A percentile compares a stretch with the other conserved stretches of the same genome.
Conservation (phyloP, 108 stramenopile genomes). For the Nitzschia inconspicua region DNA sequence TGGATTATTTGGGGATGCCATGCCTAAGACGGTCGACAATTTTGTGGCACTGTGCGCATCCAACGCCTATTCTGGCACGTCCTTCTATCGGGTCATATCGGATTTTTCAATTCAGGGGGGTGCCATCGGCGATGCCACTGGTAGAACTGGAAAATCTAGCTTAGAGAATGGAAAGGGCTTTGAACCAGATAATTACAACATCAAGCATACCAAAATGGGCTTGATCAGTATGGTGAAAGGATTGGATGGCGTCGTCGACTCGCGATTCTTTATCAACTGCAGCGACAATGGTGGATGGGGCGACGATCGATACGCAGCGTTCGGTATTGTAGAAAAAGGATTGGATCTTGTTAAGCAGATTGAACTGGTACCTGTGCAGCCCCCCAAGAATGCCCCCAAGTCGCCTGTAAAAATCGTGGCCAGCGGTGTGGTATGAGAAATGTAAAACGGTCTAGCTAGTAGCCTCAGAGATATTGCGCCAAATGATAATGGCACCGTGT, state of each 20-base stretch:
- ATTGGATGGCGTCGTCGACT: constrained; percentile 45
- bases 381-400: constrained; percentile 60
- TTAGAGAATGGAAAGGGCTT: constrained; percentile 43
- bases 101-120: constrained; percentile 69
- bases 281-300: constrained; percentile 71
- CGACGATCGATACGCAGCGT: constrained; percentile 69
- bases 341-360: constrained; percentile 51
- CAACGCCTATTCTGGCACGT: constrained; percentile 52
- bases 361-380: constrained; percentile 53
- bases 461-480: too few species aligned
- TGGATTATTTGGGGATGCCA: constrained; percentile 59
- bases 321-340: constrained; percentile 61
- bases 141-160: constrained; percentile 35
- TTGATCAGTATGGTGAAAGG: constrained; percentile 49
- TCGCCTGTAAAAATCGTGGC: constrained; percentile 45
- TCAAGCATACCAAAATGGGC: constrained; percentile 58
- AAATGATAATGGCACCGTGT: too few species aligned
- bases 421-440: constrained; percentile 12
- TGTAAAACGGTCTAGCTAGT: too few species aligned
- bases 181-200: constrained; percentile 60
- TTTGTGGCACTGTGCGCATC: constrained; percentile 49
- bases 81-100: constrained; percentile 61
- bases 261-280: constrained; percentile 64
- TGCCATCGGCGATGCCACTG: constrained; percentile 47
- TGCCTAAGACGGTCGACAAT: constrained; percentile 56